These are phyloP conservation scores for Leccinum ochraceum DNA, from an alignment of 768 basidiomycete genomes.

Conservation along the genomic window DNA sequence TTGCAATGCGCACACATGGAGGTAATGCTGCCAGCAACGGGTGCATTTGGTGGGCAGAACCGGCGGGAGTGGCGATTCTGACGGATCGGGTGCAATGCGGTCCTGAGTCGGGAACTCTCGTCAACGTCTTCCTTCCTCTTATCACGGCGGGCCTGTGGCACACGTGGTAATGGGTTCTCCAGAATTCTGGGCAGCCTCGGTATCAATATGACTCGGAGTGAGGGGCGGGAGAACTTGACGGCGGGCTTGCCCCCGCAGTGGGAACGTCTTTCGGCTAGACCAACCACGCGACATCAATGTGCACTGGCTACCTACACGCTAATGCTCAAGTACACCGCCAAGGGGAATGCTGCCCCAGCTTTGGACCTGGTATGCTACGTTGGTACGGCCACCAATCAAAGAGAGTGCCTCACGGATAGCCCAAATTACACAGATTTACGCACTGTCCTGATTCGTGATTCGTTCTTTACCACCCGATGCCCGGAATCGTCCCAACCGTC, in stretches of 20 bases:
- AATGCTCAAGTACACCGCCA: neutral
- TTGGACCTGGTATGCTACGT: neutral
- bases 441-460: neutral
- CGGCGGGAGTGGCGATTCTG: neutral
- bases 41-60: neutral
- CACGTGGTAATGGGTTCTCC: neutral
- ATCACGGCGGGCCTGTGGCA: constrained; percentile 2
- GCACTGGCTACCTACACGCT: neutral
- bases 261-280: neutral
- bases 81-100: constrained; percentile 3
- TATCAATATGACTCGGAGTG: neutral
- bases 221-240: neutral
- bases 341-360: neutral
- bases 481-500: neutral
- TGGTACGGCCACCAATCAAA: neutral
- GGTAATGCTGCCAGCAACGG: neutral
- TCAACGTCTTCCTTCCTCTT: neutral
- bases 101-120: neutral
- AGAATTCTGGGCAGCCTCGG: neutral
- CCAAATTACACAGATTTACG: neutral
- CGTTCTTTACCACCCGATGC: neutral
- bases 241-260: neutral
- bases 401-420: neutral
- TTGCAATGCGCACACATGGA: constrained; percentile 6
- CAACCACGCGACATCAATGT: neutral